Conservation (phyloP, 2,329 filamentous ascomycete species). For the Alternaria burnsii region DNA sequence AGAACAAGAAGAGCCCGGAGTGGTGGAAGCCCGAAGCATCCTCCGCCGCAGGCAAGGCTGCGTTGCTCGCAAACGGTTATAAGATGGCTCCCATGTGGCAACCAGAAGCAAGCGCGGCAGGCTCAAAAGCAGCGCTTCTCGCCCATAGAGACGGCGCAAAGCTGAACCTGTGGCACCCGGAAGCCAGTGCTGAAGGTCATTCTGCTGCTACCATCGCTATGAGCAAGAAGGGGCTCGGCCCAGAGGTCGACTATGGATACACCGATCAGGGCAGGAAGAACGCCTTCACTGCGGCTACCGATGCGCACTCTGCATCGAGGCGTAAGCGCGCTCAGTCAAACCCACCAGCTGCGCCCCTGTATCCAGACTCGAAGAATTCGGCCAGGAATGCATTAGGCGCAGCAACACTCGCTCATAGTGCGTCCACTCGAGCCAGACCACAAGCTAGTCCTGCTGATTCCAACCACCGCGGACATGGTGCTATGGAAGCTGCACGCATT, state of each 20-base stretch:
- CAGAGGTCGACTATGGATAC: constrained; percentile 57
- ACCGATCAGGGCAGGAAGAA: constrained; percentile 65
- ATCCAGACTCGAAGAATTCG: constrained; percentile 68
- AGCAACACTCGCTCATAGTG: constrained; percentile 71
- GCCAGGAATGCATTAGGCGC: constrained; percentile 75
- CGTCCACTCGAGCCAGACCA: constrained; percentile 37
- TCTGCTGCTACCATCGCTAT: constrained; percentile 77
- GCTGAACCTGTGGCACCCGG: constrained; percentile 61
- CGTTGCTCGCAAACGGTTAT: constrained; percentile 67
- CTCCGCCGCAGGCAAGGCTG: constrained; percentile 65
- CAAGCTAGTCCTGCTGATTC: constrained; percentile 31
- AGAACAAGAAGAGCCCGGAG: constrained; percentile 71
- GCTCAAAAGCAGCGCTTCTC: constrained; percentile 77
- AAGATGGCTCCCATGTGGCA: constrained; percentile 70
- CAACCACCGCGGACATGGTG: constrained; percentile 56
- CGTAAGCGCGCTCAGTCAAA: constrained; percentile 72
- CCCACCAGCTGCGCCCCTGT: constrained; percentile 54
- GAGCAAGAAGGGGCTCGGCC: constrained; percentile 59
- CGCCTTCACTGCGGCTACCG: constrained; percentile 78
- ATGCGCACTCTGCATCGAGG: constrained; percentile 68
- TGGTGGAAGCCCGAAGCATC: constrained; percentile 71
- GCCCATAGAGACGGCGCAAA: constrained; percentile 65
- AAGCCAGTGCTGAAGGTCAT: constrained; percentile 63
- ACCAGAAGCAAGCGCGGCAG: constrained; percentile 69
- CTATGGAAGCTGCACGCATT: constrained; percentile 69